These are phyloP conservation scores for Sphaerulina musiva DNA, from an alignment of 2,329 filamentous ascomycete species.

Conservation along the genomic window DNA sequence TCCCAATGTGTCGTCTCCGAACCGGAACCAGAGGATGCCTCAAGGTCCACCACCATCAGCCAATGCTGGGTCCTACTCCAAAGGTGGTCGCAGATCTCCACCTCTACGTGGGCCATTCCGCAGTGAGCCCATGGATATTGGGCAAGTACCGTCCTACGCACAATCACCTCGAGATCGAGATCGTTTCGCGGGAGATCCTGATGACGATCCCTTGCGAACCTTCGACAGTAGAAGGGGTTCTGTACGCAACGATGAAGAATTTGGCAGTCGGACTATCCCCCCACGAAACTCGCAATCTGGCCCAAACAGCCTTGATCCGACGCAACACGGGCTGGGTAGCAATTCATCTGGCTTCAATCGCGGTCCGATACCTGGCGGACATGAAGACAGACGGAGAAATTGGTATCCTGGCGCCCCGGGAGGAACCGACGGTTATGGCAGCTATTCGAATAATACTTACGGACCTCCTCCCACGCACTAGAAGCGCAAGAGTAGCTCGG, in stretches of 20 bases:
- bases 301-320: constrained; percentile 15
- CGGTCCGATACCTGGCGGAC: not conserved
- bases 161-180: constrained; percentile 18
- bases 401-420: constrained; percentile 18
- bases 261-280: constrained; percentile 16
- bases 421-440: constrained; percentile 25
- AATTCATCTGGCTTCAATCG: constrained; percentile 4
- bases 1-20: constrained; percentile 20
- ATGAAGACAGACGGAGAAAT: constrained; percentile 22
- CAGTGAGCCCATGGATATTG: constrained; percentile 25
- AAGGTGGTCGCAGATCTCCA: constrained; percentile 21
- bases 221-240: constrained; percentile 10
- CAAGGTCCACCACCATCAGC: constrained; percentile 12
- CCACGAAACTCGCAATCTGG: constrained; percentile 12
- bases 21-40: constrained; percentile 20
- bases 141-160: constrained; percentile 22
- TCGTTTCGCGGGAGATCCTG: constrained; percentile 17
- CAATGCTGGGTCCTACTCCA: constrained; percentile 17
- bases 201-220: constrained; percentile 13
- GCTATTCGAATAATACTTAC: constrained; percentile 16
- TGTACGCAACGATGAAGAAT: constrained; percentile 18
- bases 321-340: constrained; percentile 15
- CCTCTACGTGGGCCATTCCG: constrained; percentile 20
- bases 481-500: constrained; percentile 9
- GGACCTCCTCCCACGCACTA: constrained; percentile 17